Evolutionary conservation across 495 filamentous ascomycete genomes (phyloP), one percentile per base, ranked within the genome.

Genomic region (Pyronema domesticum): DNA sequence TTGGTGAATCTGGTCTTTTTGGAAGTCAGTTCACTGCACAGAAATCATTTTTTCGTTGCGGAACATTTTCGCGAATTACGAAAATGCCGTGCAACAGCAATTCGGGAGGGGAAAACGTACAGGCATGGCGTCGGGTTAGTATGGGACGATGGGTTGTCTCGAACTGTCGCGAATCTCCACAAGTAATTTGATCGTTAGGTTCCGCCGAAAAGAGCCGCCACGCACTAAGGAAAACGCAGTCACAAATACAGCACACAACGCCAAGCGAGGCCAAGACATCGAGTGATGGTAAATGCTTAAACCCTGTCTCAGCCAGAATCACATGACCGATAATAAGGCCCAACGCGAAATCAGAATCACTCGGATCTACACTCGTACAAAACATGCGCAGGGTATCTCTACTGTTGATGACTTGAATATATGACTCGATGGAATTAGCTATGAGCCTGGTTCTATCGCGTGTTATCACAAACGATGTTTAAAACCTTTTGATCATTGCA

Each of bases 81-180:
- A 33, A 51, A 58, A 58, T 5, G 50, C 23, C 23, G 36, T 23
- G 9, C 35, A n/a, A 15, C 35, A 54, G 37, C 40, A 30, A 30
- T 30, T 30, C 23, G 11, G 33, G 74, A 46, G 73, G 66, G 54
- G 68, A 58, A 52, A 58, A 60, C 60, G 53, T 63, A 63, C 60
- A 60, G 60, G 60, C 60, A 63, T 63, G 43, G 55, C 56, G 61
- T 55, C 52, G 17, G 52, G 40, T 54, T 45, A 54, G 50, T 53
- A 37, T 17, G 30, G 50, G 50, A n/a, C 36, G 47, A n/a, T 30
- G 23, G 18, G 47, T 50, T 50, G 47, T 35, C 47, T 23, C 15
- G 19, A 34, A 17, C 36, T 50, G 47, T 50, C 47, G 47, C 36
- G 23, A 17, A 1, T 42, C 39, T 13, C 15, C 39, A 17, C 39